Conservation (phyloP, 2,329 filamentous ascomycete genomes). For the Hypocrella siamensis region DNA sequence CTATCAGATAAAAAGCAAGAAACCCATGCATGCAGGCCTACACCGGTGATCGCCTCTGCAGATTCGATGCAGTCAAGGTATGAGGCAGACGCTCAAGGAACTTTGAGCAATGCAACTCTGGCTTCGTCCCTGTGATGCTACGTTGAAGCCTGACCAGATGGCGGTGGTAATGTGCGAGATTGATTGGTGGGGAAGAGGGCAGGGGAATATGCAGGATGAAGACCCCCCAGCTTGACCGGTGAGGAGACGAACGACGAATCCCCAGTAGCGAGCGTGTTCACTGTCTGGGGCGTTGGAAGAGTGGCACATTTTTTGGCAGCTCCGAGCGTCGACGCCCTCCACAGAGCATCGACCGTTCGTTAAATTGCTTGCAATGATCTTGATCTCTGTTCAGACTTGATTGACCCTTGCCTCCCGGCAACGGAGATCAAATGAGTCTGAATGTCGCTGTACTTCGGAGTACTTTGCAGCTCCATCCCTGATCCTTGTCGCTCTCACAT, state of each 20-base stretch:
- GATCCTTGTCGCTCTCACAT: not conserved
- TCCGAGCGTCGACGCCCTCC: too few relatives aligned
- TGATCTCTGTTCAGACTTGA: too few relatives aligned
- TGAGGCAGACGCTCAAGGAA: not conserved
- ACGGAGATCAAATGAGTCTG: too few relatives aligned
- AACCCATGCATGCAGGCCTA: constrained; percentile 7
- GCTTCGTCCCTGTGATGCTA: constrained; percentile 1
- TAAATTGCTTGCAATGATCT: too few relatives aligned
- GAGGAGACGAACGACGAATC: not conserved
- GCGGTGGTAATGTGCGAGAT: constrained; percentile 2
- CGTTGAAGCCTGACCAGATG: constrained; percentile 2
- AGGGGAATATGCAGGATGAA: not conserved
- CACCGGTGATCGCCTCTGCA: constrained; percentile 11
- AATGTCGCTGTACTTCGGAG: constrained; percentile 4
- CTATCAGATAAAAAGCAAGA: constrained; percentile 3
- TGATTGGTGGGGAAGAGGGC: not conserved
- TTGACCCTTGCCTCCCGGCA: too few relatives aligned
- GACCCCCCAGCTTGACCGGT: not conserved
- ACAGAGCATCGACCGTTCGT: too few relatives aligned
- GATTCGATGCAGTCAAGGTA: constrained; percentile 3
- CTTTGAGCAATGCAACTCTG: not conserved
- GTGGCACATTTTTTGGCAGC: too few relatives aligned
- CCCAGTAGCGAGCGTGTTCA: too few relatives aligned
- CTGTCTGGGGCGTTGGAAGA: too few relatives aligned
- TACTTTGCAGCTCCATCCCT: constrained; percentile 1